Percentiles rank a stretch among this genome's conserved stretches.
phyloP scores from a whole-genome alignment of 805 yeast genomes.

The Kluyveromyces wickerhamii region DNA sequence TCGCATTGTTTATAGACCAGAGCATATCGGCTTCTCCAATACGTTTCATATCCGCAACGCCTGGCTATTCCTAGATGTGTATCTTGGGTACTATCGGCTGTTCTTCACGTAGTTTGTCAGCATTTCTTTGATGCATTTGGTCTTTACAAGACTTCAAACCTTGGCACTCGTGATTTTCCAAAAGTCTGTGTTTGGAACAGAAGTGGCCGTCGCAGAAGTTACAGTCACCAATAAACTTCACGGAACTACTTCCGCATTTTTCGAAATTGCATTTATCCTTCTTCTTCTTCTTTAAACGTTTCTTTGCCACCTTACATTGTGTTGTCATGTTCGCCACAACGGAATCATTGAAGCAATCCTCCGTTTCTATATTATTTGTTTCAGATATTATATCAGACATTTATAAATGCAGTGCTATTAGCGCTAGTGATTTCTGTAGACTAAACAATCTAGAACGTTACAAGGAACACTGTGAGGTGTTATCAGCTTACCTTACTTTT shows the following conservation, averaged over 20 bases:
- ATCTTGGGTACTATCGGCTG: slow-evolving; percentile 66
- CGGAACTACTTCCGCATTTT: slow-evolving; percentile 56
- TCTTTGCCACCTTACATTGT: slow-evolving; percentile 18
- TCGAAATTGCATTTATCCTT: slow-evolving; percentile 44
- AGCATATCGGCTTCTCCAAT: too few relatives aligned
- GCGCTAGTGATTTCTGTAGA: too few relatives aligned
- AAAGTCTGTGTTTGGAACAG: slow-evolving; percentile 78
- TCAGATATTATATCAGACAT: too few relatives aligned
- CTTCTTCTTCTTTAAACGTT: slow-evolving; percentile 23
- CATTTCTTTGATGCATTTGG: slow-evolving; percentile 75
- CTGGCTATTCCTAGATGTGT: slow-evolving; percentile 26
- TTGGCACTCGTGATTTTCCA: slow-evolving; percentile 76
- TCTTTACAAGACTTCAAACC: slow-evolving; percentile 79
- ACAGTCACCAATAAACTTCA: slow-evolving; percentile 70
- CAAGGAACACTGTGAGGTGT: too few relatives aligned
- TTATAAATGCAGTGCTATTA: too few relatives aligned
- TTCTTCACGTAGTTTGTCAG: slow-evolving; percentile 72
- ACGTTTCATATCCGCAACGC: too few relatives aligned
- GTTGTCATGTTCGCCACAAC: slow-evolving; percentile 1
- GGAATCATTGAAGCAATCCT: too few relatives aligned
- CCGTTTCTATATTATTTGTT: too few relatives aligned
- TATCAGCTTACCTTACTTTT: too few relatives aligned
- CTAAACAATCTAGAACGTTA: too few relatives aligned
- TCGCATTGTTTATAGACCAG: too few relatives aligned
- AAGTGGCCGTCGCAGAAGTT: slow-evolving; percentile 75